Base-by-base conservation (phyloP, 129 eudicot genomes). In the Ambrosia artemisiifolia region DNA sequence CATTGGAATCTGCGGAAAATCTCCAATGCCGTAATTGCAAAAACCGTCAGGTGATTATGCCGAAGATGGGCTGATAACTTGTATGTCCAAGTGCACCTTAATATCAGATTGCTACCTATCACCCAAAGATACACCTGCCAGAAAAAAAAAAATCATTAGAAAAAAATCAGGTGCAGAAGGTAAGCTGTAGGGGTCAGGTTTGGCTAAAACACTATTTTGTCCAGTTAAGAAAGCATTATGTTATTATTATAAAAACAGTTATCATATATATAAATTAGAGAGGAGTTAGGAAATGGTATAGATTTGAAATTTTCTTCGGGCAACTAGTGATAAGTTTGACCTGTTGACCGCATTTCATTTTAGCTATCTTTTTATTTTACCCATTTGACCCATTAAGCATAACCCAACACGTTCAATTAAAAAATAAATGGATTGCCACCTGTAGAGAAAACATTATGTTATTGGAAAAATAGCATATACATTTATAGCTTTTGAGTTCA, bases 61-160 rank as follows among this genome's bases (percentile, higher is more conserved):
- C 96, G 95, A 56, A 94, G 96, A 94, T 94, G 98, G 42, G 98
- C 95, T 5, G 98, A 94, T 34, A 94, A 76, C 80, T 94, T 94
- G 95, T 94, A 94, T 1, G 98, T 94, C 98, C 98, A 94, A 3
- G 96, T 94, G 82, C 98, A 90, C 16, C 96, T 84, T 67, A 94
- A 83, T 19, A 94, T 82, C 63, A 94, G 84, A 83, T 94, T 94
- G 89, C 95, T 94, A 56, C 92, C 95, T 11, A 94, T 72, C 49
- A 90, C 95, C 98, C 96, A 94, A 28, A 86, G 48, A 57, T 82
- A 87, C 33, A 94, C 95, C 98, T 94, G 85, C 81, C 16, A 49
- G 6, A 49, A 48, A 2, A 48, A 12, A 18, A 35, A 35, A 35
- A 35, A 35, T 2, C 0, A 4, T 3, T 12, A 48, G 13, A 48